phyloP scores from a whole-genome alignment of 1,284 basidiomycete species.

The Leccinum griseonigrum region DNA sequence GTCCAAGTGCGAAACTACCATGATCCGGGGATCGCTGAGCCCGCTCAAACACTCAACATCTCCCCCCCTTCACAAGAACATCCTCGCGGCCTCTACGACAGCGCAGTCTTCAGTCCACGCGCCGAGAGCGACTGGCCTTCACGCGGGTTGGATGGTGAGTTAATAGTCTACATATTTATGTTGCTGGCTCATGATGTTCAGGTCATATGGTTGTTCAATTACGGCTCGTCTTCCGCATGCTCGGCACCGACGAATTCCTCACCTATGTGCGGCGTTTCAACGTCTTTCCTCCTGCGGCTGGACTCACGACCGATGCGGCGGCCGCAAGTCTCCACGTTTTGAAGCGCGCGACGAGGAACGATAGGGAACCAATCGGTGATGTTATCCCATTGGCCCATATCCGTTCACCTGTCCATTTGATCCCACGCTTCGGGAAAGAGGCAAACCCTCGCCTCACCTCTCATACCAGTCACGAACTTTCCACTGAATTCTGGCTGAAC shows the following conservation, averaged over 20 bases:
- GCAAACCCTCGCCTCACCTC: background rate
- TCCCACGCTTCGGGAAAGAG: background rate
- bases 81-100: background rate
- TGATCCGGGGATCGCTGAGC: background rate
- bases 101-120: background rate
- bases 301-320: background rate
- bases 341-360: background rate
- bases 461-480: background rate
- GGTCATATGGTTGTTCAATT: background rate
- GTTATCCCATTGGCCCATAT: background rate
- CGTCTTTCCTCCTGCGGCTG: background rate
- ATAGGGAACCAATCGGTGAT: background rate
- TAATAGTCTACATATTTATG: background rate
- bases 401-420: background rate
- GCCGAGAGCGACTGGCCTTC: background rate
- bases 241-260: background rate
- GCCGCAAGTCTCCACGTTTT: background rate
- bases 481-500: background rate
- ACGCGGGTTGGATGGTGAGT: background rate
- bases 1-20: background rate
- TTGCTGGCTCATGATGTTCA: background rate
- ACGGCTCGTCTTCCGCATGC: background rate
- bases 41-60: background rate
- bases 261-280: background rate
- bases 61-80: background rate